Percentiles rank a stretch among this genome's conserved stretches.
Evolutionary conservation across 345 rosid species (phyloP).

Genomic region (Anastatica hierochuntica): DNA sequence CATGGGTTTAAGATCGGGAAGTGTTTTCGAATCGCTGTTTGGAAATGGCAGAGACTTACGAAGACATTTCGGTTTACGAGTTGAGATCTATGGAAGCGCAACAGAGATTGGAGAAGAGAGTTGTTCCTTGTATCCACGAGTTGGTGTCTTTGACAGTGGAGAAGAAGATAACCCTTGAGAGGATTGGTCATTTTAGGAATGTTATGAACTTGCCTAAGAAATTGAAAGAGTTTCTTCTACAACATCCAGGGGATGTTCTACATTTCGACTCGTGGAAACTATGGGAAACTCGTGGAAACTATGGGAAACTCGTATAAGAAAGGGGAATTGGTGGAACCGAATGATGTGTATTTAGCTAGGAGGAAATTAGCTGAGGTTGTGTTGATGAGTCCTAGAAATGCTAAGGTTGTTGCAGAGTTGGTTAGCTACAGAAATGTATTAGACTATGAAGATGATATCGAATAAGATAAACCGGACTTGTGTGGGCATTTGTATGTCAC

Average conservation of each 20-base stretch:
- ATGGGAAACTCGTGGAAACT: constrained; percentile 83
- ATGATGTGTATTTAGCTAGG: constrained; percentile 71
- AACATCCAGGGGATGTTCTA: constrained; percentile 93
- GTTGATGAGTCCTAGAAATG: constrained; percentile 64
- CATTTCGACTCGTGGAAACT: constrained; percentile 87
- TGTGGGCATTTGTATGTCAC: no score
- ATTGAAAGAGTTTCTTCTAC: constrained; percentile 77
- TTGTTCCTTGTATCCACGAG: constrained; percentile 81
- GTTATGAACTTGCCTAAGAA: constrained; percentile 74
- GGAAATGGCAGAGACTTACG: constrained; percentile 97
- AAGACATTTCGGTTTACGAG: constrained; percentile 76
- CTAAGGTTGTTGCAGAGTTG: constrained; percentile 50
- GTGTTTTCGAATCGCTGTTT: constrained; percentile 76
- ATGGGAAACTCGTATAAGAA: constrained; percentile 73
- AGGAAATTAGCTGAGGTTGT: constrained; percentile 76
- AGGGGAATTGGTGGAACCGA: constrained; percentile 73
- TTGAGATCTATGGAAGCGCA: constrained; percentile 84
- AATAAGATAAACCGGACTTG: not conserved
- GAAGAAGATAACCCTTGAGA: constrained; percentile 82
- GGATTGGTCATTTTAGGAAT: constrained; percentile 81
- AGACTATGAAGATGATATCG: constrained; percentile 37
- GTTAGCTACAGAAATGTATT: constrained; percentile 40
- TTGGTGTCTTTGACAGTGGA: constrained; percentile 72
- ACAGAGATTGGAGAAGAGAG: constrained; percentile 92
- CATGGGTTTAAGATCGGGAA: constrained; percentile 92